Percentiles rank a stretch among this genome's conserved stretches.
phyloP scores from a whole-genome alignment of 176 grass and related monocot species.

The Hyparrhenia diplandra region DNA sequence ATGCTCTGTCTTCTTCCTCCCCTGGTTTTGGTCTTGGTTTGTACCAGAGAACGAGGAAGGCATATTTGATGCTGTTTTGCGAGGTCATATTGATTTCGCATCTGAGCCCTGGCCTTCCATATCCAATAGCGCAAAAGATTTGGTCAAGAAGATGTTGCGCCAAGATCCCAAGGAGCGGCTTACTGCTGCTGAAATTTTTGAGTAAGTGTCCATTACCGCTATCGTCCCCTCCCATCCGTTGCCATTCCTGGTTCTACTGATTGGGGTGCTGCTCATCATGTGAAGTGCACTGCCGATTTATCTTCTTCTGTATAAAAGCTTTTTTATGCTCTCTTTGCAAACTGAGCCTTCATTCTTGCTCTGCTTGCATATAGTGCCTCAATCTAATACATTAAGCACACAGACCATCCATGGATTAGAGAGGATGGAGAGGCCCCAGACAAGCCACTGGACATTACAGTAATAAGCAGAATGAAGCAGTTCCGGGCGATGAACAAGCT shows the following conservation, averaged over 20 bases:
- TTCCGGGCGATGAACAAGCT: slow-evolving; percentile 99
- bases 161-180: slow-evolving; percentile 80
- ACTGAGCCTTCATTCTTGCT: not conserved
- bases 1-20: not conserved
- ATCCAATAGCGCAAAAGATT: slow-evolving; percentile 60
- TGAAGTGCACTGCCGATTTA: not conserved
- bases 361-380: slow-evolving; percentile 1
- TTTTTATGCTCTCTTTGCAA: not conserved
- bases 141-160: slow-evolving; percentile 83
- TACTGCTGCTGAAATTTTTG: slow-evolving; percentile 82
- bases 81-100: slow-evolving; percentile 70
- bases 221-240: not conserved
- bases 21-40: not conserved
- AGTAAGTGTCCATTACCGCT: slow-evolving; percentile 23
- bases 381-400: slow-evolving; percentile 39
- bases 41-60: slow-evolving; percentile 84
- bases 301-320: not conserved
- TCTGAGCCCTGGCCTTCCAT: slow-evolving; percentile 93
- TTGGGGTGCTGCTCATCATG: slow-evolving; percentile 2
- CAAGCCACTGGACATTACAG: slow-evolving; percentile 82
- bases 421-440: slow-evolving; percentile 92
- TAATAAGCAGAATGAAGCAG: slow-evolving; percentile 92
- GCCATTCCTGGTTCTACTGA: not conserved
- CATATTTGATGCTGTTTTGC: slow-evolving; percentile 80
- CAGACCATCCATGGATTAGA: slow-evolving; percentile 86